phyloP scores from a whole-genome alignment of 768 basidiomycete genomes.

The Lactarius trivialis region DNA sequence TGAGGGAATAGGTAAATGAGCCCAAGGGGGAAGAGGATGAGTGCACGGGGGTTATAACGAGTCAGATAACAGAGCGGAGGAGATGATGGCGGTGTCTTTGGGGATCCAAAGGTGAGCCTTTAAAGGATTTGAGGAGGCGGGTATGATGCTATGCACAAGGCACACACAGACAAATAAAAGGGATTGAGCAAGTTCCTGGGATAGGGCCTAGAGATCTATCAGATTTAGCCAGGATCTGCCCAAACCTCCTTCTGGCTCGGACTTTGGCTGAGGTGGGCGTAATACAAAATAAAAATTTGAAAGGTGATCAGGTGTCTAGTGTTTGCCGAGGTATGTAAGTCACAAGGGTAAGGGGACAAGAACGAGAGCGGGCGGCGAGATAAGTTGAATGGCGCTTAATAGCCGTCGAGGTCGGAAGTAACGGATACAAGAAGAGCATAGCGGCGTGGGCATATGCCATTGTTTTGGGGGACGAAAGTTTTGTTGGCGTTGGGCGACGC shows the following conservation, averaged over 20 bases:
- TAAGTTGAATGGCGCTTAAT: not conserved
- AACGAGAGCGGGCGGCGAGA: not conserved
- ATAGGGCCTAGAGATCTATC: not conserved
- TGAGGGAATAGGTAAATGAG: not conserved
- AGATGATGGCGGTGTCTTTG: constrained; percentile 12
- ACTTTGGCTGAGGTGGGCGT: constrained; percentile 13
- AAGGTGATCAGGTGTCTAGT: not conserved
- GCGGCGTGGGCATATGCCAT: not conserved
- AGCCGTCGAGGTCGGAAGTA: not conserved
- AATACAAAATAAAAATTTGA: not conserved
- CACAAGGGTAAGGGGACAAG: not conserved
- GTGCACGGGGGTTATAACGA: constrained; percentile 6
- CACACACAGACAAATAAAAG: constrained; percentile 12
- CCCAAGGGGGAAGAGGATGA: not conserved
- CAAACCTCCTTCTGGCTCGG: not conserved
- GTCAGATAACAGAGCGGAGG: constrained; percentile 8
- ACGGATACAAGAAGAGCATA: not conserved
- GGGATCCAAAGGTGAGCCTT: not conserved
- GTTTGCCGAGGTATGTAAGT: not conserved
- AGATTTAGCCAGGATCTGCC: constrained; percentile 5
- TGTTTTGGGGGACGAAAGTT: not conserved
- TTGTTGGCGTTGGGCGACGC: not conserved
- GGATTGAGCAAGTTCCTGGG: not conserved
- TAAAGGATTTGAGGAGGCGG: constrained; percentile 2
- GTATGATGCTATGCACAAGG: constrained; percentile 6